These are phyloP conservation scores for Aspergillus niger DNA, from an alignment of 2,329 filamentous ascomycete species.

Conservation along the genomic window DNA sequence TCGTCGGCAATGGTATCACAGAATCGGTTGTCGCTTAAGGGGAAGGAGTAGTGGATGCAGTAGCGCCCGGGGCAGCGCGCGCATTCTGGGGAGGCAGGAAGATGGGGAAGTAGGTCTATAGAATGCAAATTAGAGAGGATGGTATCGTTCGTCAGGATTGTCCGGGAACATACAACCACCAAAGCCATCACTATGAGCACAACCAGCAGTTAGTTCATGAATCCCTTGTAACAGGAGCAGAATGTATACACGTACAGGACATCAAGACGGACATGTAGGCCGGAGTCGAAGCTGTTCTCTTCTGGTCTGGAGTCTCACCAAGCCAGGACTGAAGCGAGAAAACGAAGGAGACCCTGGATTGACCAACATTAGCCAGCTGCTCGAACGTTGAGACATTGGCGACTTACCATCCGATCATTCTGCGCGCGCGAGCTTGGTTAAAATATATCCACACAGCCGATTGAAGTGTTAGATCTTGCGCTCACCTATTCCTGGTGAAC, in stretches of 20 bases:
- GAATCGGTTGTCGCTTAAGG: slow-evolving; percentile 13
- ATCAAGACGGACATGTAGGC: slow-evolving; percentile 75
- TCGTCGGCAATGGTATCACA: slow-evolving; percentile 8
- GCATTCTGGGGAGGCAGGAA: slow-evolving; percentile 60
- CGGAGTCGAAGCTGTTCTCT: slow-evolving; percentile 67
- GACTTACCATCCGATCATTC: slow-evolving; percentile 64
- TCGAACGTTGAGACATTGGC: background rate
- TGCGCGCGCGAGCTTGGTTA: slow-evolving; percentile 32
- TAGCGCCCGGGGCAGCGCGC: slow-evolving; percentile 42
- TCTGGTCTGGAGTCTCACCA: slow-evolving; percentile 51
- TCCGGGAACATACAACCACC: slow-evolving; percentile 45
- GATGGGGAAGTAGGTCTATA: slow-evolving; percentile 64
- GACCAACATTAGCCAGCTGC: slow-evolving; percentile 20
- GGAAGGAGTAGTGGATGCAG: slow-evolving; percentile 47
- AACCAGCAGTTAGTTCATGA: slow-evolving; percentile 17
- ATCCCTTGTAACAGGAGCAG: background rate
- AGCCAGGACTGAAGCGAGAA: slow-evolving; percentile 53
- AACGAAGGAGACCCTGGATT: slow-evolving; percentile 49
- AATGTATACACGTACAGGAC: slow-evolving; percentile 61
- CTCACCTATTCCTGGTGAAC: slow-evolving; percentile 85
- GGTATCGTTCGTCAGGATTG: slow-evolving; percentile 1
- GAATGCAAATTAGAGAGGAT: slow-evolving; percentile 16
- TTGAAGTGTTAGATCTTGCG: background rate
- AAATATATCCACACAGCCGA: slow-evolving; percentile 6
- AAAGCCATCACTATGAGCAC: slow-evolving; percentile 60